These are phyloP conservation scores for Scutellaria minor DNA, from an alignment of 257 asterid species.

Conservation along the genomic window DNA sequence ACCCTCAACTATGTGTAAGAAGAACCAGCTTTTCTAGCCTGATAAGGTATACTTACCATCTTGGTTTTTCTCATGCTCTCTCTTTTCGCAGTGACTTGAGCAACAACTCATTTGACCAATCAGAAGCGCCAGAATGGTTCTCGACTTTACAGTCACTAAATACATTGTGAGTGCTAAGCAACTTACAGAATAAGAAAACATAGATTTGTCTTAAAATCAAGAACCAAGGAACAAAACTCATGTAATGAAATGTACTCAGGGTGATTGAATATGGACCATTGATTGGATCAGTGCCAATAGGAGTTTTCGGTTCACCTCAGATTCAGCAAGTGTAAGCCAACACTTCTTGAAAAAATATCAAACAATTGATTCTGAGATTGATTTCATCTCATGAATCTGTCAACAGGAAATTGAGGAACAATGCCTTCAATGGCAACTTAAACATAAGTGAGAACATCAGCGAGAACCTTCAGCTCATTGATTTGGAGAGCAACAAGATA, in stretches of 20 bases:
- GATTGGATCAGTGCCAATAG: constrained; percentile 69
- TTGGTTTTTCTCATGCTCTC: background rate
- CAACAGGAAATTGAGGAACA: constrained; percentile 78
- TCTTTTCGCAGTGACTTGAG: constrained; percentile 74
- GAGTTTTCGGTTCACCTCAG: constrained; percentile 68
- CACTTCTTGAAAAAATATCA: background rate
- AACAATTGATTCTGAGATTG: background rate
- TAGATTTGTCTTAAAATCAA: constrained; percentile 19
- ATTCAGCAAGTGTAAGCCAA: constrained; percentile 85
- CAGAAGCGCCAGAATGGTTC: constrained; percentile 81
- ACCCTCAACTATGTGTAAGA: constrained; percentile 83
- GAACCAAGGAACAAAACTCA: constrained; percentile 22
- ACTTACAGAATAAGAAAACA: background rate
- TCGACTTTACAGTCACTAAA: constrained; percentile 68
- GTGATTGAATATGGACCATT: constrained; percentile 77
- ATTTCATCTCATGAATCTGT: constrained; percentile 4
- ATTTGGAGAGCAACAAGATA: constrained; percentile 71
- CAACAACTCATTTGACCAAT: constrained; percentile 67
- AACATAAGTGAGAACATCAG: constrained; percentile 60
- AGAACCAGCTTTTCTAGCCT: background rate
- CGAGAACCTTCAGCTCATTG: constrained; percentile 68
- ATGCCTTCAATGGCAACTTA: constrained; percentile 61
- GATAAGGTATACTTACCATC: background rate
- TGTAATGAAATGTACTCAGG: constrained; percentile 47
- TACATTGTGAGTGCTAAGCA: constrained; percentile 65